These are phyloP conservation scores for Stramenopiles sp. DNA, from an alignment of 352 stramenopile species.

Conservation along the genomic window DNA sequence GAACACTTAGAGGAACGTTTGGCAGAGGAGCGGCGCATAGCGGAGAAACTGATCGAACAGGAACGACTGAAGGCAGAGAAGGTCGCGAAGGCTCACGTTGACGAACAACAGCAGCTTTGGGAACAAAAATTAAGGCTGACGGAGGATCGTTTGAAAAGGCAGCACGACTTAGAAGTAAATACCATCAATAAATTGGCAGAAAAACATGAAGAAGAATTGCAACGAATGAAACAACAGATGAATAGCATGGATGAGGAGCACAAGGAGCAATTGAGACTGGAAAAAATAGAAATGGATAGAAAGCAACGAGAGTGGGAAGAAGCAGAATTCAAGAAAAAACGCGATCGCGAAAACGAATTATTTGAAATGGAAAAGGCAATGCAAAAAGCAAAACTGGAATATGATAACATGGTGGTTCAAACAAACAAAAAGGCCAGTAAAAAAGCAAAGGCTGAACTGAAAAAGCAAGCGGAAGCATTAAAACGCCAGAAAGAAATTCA, in stretches of 20 bases:
- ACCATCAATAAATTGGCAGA: neutral
- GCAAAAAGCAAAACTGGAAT: neutral
- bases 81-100: neutral
- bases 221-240: neutral
- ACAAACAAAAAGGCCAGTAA: neutral
- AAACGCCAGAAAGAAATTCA: neutral
- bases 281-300: neutral
- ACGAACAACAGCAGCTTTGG: neutral
- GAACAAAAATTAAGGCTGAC: neutral
- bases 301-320: neutral
- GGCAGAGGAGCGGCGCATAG: neutral
- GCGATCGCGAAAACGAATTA: neutral
- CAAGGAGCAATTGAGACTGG: neutral
- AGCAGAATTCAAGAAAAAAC: neutral
- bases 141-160: neutral
- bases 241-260: neutral
- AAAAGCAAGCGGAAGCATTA: neutral
- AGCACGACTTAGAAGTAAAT: neutral
- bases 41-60: neutral
- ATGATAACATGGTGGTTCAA: neutral
- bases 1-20: neutral
- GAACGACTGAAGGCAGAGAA: neutral
- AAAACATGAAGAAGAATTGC: neutral
- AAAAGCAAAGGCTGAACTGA: neutral
- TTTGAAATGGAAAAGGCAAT: neutral